Conservation (phyloP, 2,329 filamentous ascomycete species). For the Leptographium galeiforme region DNA sequence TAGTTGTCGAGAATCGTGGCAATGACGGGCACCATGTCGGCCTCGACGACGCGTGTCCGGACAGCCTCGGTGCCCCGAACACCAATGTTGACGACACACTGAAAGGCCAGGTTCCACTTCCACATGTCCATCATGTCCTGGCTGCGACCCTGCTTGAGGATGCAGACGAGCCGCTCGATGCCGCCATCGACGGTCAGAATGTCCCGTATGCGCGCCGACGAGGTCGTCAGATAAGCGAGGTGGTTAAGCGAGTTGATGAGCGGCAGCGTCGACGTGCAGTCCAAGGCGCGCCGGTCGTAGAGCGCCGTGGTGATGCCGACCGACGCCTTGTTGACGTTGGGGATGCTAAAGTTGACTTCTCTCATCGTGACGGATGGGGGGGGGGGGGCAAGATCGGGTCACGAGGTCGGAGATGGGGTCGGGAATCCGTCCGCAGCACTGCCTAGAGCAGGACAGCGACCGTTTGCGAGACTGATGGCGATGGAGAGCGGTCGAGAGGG, state of each 20-base stretch:
- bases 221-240: constrained; percentile 94
- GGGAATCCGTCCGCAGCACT: no score
- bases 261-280: constrained; percentile 94
- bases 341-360: constrained; percentile 99
- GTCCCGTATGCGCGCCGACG: constrained; percentile 90
- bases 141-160: constrained; percentile 91
- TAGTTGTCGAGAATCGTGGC: constrained; percentile 98
- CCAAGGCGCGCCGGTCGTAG: constrained; percentile 91
- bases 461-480: neutral
- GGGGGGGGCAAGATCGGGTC: no score
- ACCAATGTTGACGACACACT: constrained; percentile 97
- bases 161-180: constrained; percentile 90
- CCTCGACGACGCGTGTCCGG: constrained; percentile 88
- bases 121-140: constrained; percentile 99
- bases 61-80: constrained; percentile 91
- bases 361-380: constrained; percentile 48
- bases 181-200: constrained; percentile 98
- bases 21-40: constrained; percentile 98
- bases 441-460: no score
- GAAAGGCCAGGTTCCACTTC: constrained; percentile 99
- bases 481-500: neutral
- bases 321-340: constrained; percentile 98
- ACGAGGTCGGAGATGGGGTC: no score
- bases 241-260: constrained; percentile 99
- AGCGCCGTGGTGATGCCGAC: constrained; percentile 90